Conservation (phyloP, 2,329 filamentous ascomycete species). For the Colletotrichum sp. region DNA sequence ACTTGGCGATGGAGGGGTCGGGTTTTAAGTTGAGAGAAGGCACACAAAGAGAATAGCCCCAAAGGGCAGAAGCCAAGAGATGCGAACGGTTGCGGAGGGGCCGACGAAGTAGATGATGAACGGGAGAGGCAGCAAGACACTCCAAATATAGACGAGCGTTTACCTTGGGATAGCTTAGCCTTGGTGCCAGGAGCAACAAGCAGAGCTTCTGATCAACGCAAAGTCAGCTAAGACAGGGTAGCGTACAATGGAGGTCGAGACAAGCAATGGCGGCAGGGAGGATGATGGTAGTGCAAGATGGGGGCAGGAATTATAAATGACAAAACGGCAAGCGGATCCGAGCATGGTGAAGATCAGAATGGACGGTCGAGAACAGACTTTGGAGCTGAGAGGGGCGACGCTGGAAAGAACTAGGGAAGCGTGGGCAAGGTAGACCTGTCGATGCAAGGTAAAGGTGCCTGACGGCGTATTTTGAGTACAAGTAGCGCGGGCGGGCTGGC, state of each 20-base stretch:
- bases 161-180: background rate
- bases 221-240: background rate
- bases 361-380: conserved; percentile 16
- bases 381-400: background rate
- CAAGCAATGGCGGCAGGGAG: background rate
- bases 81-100: background rate
- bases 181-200: background rate
- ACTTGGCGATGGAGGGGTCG: background rate
- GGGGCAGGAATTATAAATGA: conserved; percentile 1
- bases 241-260: background rate
- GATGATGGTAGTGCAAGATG: background rate
- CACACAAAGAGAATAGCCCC: background rate
- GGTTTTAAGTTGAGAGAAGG: background rate
- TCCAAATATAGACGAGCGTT: background rate
- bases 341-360: conserved; percentile 3
- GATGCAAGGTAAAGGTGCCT: background rate
- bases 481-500: background rate
- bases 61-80: background rate
- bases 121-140: background rate
- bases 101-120: background rate
- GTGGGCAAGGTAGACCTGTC: background rate
- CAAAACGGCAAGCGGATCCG: conserved; percentile 15
- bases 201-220: background rate
- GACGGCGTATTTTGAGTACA: background rate
- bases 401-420: background rate